Percentiles rank a stretch among this genome's conserved stretches.
phyloP scores from a whole-genome alignment of 1,139 yeast genomes.

The Groenewaldozyma auringiensis region DNA sequence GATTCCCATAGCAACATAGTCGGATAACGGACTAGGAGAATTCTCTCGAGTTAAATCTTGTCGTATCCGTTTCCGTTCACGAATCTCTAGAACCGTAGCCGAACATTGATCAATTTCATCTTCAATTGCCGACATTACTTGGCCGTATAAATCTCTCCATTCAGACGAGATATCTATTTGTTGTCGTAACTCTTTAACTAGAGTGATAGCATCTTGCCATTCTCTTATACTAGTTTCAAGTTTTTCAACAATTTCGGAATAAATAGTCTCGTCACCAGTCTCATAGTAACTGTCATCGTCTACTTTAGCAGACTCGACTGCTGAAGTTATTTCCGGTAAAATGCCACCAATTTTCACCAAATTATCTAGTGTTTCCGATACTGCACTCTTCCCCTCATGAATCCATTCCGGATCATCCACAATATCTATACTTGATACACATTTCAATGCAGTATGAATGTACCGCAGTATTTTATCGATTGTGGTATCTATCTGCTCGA shows the following conservation, averaged over 20 bases:
- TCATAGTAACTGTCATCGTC: conserved; percentile 16
- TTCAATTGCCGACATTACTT: conserved; percentile 45
- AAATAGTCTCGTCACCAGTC: conserved; percentile 5
- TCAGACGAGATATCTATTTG: conserved; percentile 49
- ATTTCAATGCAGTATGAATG: conserved; percentile 17
- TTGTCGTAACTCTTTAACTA: conserved; percentile 35
- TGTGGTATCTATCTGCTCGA: conserved; percentile 5
- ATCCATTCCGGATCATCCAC: conserved; percentile 39
- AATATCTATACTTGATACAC: conserved; percentile 19
- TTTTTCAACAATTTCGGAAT: conserved; percentile 17
- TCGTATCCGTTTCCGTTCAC: neutral
- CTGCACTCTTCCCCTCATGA: conserved; percentile 40
- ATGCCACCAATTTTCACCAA: conserved; percentile 43
- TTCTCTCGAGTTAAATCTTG: neutral
- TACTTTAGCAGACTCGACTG: conserved; percentile 28
- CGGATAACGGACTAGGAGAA: neutral
- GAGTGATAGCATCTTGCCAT: conserved; percentile 37
- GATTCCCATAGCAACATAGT: neutral
- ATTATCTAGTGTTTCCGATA: conserved; percentile 37
- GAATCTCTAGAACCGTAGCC: conserved; percentile 26
- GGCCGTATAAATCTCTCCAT: conserved; percentile 48
- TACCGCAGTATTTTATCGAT: conserved; percentile 19
- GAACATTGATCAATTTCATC: conserved; percentile 38
- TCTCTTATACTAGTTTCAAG: conserved; percentile 24
- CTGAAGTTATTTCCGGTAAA: conserved; percentile 38